phyloP scores from a whole-genome alignment of 345 rosid genomes.

The Conringia planisiliqua region DNA sequence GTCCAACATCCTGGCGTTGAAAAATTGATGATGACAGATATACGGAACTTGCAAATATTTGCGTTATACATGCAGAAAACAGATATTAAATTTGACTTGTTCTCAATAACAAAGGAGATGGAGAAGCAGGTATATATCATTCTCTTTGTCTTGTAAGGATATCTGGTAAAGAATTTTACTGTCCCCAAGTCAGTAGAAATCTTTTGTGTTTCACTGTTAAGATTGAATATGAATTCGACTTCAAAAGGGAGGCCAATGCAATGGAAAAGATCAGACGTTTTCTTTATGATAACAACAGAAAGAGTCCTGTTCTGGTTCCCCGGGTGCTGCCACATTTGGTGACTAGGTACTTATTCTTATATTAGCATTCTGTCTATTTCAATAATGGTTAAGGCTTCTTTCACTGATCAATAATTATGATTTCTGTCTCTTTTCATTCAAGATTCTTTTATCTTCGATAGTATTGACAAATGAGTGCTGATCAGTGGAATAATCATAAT shows the following conservation, averaged over 20 bases:
- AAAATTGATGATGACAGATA: conserved; percentile 91
- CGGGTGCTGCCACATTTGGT: conserved; percentile 54
- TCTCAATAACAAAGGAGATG: conserved; percentile 81
- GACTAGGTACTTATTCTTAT: conserved; percentile 51
- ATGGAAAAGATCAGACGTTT: conserved; percentile 78
- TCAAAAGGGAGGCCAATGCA: conserved; percentile 78
- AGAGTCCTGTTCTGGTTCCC: conserved; percentile 79
- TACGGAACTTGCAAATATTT: conserved; percentile 84
- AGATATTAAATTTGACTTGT: conserved; percentile 86
- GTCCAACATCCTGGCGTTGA: conserved; percentile 97
- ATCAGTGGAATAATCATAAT: background rate
- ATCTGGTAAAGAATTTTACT: background rate
- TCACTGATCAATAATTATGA: background rate
- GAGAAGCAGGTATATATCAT: conserved; percentile 75
- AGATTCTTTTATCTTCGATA: background rate
- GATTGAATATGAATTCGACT: conserved; percentile 97
- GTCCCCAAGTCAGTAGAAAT: background rate
- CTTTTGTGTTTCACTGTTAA: conserved; percentile 30
- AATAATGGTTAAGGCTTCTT: background rate
- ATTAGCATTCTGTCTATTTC: background rate
- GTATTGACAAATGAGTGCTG: background rate
- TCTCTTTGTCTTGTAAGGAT: background rate
- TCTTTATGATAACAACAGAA: conserved; percentile 73
- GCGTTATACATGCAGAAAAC: conserved; percentile 91
- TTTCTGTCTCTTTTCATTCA: background rate